A percentile compares a stretch with the other conserved stretches of the same genome.
These are phyloP conservation scores for Rhynchospora tenuis DNA, from an alignment of 176 grass and related monocot genomes.

Conservation along the genomic window DNA sequence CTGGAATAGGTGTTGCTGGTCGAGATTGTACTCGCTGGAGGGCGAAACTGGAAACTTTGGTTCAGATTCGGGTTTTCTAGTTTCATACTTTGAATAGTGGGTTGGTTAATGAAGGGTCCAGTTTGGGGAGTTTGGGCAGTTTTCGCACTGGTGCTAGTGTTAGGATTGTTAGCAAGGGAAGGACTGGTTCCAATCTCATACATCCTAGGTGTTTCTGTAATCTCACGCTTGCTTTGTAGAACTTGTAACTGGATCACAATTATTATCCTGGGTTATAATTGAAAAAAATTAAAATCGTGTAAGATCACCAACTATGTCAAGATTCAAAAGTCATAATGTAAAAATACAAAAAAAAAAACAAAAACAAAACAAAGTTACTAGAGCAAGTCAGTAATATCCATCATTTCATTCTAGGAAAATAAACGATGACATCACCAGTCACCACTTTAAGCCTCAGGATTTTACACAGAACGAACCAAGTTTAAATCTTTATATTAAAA, in stretches of 20 bases:
- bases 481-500: no score
- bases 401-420: no score
- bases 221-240: slow-evolving; percentile 34
- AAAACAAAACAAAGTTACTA: no score
- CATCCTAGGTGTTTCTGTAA: slow-evolving; percentile 38
- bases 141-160: slow-evolving; percentile 2
- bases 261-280: slow-evolving; percentile 50
- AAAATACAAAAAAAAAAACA: no score
- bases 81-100: slow-evolving; percentile 24
- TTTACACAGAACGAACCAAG: no score
- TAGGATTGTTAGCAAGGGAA: no score
- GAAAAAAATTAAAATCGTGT: neutral
- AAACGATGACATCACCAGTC: no score
- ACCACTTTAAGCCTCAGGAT: no score
- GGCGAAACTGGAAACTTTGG: slow-evolving; percentile 36
- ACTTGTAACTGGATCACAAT: slow-evolving; percentile 56
- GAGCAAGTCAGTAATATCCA: no score
- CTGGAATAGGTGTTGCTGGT: neutral
- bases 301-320: neutral
- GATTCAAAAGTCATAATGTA: no score
- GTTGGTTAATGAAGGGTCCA: slow-evolving; percentile 7
- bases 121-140: slow-evolving; percentile 18
- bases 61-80: slow-evolving; percentile 27
- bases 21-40: slow-evolving; percentile 38
- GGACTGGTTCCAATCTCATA: slow-evolving; percentile 28